Base-by-base conservation (phyloP, 352 stramenopile genomes). In the Phytophthora kernoviae region DNA sequence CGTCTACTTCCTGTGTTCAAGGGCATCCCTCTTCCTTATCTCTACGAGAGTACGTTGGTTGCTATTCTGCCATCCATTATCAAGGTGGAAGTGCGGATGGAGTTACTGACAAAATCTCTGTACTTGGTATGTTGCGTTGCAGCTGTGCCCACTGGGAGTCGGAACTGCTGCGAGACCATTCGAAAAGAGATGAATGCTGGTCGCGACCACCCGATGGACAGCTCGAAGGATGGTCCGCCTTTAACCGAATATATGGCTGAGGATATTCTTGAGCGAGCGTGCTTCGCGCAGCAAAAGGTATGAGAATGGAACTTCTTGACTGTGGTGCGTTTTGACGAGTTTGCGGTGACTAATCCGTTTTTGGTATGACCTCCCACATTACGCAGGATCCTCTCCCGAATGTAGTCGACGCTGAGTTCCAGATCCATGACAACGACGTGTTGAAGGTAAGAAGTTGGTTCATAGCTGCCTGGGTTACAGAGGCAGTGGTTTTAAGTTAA, bases 1-100 rank as follows among this genome's bases (percentile, higher is more conserved):
- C 73, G 84, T 8, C 26, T 96, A 18, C 45, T 96, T 9, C 87
- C 87, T 14, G 75, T 96, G 11, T 94, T 84, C 53, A 92, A 96
- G 54, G 84, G 84, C n/a, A 85, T 92, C 30, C 83, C 87, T 33
- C 54, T 96, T 45, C 76, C 78, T 18, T 71, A 90, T 30, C 68
- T 80, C 34, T 94, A 93, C 54, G 70, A 71, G 12, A 85, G 83
- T 93, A 55, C 20, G 75, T 61, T 1, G 21, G 4, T 11, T n/a
- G 21, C 27, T 30, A 17, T 42, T 17, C 5, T 17, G 0, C n/a
- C 12, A 32, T 42, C 15, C 39, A 39, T 7, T 34, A 18, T 14
- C 20, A 20, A 27, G 26, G 18, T 26, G 52, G 21, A 21, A 34
- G 7, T 11, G 0, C n/a, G 18, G 46, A 43, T 21, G 37, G 33